phyloP scores from a whole-genome alignment of 805 yeast species.

The Kodamaea kakaduensis region DNA sequence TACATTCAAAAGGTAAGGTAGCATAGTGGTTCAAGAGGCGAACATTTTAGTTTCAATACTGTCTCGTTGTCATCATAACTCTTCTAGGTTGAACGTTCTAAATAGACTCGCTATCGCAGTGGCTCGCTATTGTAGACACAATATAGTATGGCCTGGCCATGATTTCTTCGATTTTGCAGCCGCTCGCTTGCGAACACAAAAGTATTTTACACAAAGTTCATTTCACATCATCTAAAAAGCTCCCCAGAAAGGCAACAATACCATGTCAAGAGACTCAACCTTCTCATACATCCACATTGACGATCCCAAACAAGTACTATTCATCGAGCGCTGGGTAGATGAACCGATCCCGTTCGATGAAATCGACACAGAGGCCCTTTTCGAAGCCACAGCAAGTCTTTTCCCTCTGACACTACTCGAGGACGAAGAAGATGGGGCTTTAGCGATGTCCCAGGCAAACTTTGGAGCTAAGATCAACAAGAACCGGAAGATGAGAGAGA shows the following conservation, averaged over 20 bases:
- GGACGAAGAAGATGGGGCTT: slow-evolving; percentile 36
- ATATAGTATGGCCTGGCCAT: too few relatives aligned
- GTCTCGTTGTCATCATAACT: too few relatives aligned
- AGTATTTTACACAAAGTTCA: too few relatives aligned
- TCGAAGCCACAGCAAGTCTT: slow-evolving; percentile 33
- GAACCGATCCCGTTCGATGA: slow-evolving; percentile 40
- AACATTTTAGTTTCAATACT: too few relatives aligned
- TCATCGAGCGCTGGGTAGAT: slow-evolving; percentile 40
- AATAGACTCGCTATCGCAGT: too few relatives aligned
- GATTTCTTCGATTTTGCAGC: too few relatives aligned
- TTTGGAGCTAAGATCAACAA: slow-evolving; percentile 40
- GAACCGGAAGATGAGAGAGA: slow-evolving; percentile 27
- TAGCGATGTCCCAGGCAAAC: slow-evolving; percentile 32
- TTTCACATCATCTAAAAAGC: slow-evolving; percentile 1
- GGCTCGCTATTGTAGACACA: too few relatives aligned
- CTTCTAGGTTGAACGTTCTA: too few relatives aligned
- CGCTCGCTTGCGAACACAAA: too few relatives aligned
- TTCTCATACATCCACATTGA: slow-evolving; percentile 34
- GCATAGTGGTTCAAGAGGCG: too few relatives aligned
- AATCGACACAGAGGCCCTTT: slow-evolving; percentile 35
- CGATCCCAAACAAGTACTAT: slow-evolving; percentile 36
- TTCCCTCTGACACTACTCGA: slow-evolving; percentile 37
- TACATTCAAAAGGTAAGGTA: too few relatives aligned
- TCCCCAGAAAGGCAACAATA: neutral
- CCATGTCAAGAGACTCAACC: slow-evolving; percentile 8